These are phyloP conservation scores for Aureobasidium sp. DNA, from an alignment of 2,329 filamentous ascomycete species.

Conservation along the genomic window DNA sequence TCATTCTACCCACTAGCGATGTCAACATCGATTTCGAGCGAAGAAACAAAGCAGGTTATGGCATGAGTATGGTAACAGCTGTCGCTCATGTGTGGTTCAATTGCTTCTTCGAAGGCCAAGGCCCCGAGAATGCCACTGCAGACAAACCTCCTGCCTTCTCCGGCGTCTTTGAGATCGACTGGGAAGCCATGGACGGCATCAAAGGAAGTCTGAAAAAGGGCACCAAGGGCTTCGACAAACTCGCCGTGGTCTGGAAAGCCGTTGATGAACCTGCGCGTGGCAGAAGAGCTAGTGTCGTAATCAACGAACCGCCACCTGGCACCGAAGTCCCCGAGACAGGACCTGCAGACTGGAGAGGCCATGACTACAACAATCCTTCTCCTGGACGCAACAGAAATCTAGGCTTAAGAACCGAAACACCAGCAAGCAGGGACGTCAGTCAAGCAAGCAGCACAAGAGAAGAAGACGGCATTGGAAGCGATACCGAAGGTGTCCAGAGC, in stretches of 20 bases:
- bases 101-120: slow-evolving; percentile 78
- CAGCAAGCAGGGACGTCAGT: slow-evolving; percentile 60
- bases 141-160: slow-evolving; percentile 56
- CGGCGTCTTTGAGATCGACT: slow-evolving; percentile 65
- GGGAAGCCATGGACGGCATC: slow-evolving; percentile 83
- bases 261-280: slow-evolving; percentile 21
- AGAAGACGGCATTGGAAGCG: slow-evolving; percentile 5
- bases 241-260: slow-evolving; percentile 77
- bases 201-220: slow-evolving; percentile 83
- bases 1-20: slow-evolving; percentile 73
- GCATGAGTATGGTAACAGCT: slow-evolving; percentile 80
- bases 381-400: slow-evolving; percentile 50
- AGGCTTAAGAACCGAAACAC: slow-evolving; percentile 59
- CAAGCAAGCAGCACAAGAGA: slow-evolving; percentile 49
- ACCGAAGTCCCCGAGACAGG: slow-evolving; percentile 63
- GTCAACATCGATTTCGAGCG: slow-evolving; percentile 86
- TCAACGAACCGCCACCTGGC: slow-evolving; percentile 58
- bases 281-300: slow-evolving; percentile 36
- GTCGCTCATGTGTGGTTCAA: slow-evolving; percentile 98
- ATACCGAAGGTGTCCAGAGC: slow-evolving; percentile 11
- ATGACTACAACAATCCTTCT: slow-evolving; percentile 19
- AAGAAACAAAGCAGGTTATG: slow-evolving; percentile 68
- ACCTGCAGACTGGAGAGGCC: slow-evolving; percentile 68
- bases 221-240: slow-evolving; percentile 67
- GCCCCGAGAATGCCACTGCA: slow-evolving; percentile 58